Evolutionary conservation across 495 filamentous ascomycete genomes (phyloP), one percentile per base, ranked within the genome.

Genomic region (Aspergillus mulundensis): DNA sequence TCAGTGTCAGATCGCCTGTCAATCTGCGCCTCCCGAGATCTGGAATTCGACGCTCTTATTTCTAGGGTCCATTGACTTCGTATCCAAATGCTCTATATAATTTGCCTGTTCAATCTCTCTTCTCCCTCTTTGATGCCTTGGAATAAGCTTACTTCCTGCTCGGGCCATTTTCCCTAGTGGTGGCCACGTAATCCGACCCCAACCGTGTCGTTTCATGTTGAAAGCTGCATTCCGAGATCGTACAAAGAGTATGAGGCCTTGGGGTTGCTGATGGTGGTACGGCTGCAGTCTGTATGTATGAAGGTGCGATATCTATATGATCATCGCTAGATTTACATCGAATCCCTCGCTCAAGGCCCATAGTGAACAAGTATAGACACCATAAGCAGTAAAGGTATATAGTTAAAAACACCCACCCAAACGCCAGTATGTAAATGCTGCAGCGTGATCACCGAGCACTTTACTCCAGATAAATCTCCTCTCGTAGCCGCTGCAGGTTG

Each of bases 401-500:
- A 18, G 8, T 4, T 28, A 28, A 28, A 7, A 40, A 40, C 15
- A 40, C 1, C 1, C 38, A 16, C 38, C 38, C 38, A 40, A 18
- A 40, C n/a, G n/a, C n/a, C 38, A 16, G 38, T 18, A 8, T 40
- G 38, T 40, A 40, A 16, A 18, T 18, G 3, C 8, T 18, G 38
- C 38, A 16, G 12, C 5, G n/a, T 4, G n/a, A 36, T 14, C 5
- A 36, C 2, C 6, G 11, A 15, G 21, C 34, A 43, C 19, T 21
- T 57, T 54, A 81, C 44, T 80, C 78, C 53, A 80, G 67, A 63
- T 84, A 88, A 38, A 91, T 77, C 50, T 89, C 89, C 44, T 87
- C 85, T 53, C 89, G 81, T 61, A 96, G 72, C 62, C 87, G 86
- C 67, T 91, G 87, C 53, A 94, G 65, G 66, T 90, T 88, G 64